These are phyloP conservation scores for Nakaseomyces sp. DNA, from an alignment of 1,139 yeast genomes.

Conservation along the genomic window DNA sequence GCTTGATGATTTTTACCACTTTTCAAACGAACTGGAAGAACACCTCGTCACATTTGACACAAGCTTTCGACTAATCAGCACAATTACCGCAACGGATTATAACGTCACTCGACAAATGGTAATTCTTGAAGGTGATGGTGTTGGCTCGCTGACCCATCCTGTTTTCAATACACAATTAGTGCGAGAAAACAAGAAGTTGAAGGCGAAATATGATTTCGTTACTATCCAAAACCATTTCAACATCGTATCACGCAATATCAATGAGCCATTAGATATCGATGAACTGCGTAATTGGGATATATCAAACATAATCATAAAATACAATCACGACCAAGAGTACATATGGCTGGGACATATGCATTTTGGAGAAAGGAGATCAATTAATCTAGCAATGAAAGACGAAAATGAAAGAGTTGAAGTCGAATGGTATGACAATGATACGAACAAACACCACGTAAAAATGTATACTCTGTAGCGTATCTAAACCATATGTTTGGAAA, in stretches of 20 bases:
- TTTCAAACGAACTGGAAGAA: background rate
- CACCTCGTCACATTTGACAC: background rate
- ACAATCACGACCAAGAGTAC: background rate
- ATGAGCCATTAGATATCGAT: background rate
- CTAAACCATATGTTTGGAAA: too few relatives aligned
- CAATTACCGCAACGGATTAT: background rate
- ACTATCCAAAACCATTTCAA: background rate
- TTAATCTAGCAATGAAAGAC: background rate
- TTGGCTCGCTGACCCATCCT: background rate
- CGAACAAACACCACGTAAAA: background rate
- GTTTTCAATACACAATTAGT: background rate
- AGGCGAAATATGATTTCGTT: background rate
- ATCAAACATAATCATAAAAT: background rate
- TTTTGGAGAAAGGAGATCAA: background rate
- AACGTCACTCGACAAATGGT: background rate
- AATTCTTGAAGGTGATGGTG: background rate
- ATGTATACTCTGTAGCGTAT: background rate
- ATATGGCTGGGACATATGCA: conserved; percentile 1
- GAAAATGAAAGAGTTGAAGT: background rate
- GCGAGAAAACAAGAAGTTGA: background rate
- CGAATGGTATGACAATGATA: conserved; percentile 2
- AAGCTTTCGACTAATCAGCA: conserved; percentile 1
- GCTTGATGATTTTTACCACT: background rate
- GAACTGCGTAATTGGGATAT: background rate
- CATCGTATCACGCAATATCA: background rate